Evolutionary conservation across 2,329 filamentous ascomycete species (phyloP).

Genomic region (Trichothecium roseum): DNA sequence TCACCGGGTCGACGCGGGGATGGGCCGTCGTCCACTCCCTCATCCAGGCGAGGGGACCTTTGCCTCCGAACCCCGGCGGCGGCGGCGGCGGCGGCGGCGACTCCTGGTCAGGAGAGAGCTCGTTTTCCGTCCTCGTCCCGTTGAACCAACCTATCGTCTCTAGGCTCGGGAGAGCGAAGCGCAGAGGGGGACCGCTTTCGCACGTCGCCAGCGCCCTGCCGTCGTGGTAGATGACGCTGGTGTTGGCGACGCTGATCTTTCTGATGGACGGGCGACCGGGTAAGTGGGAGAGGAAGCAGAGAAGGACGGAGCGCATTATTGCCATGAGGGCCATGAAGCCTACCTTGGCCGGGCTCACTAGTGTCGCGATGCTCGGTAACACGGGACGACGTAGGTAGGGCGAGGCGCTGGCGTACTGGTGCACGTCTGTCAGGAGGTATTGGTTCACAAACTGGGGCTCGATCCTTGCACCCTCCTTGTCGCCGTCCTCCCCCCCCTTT

Average conservation of each 20-base stretch:
- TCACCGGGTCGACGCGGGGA: slow-evolving; percentile 54
- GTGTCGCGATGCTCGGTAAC: slow-evolving; percentile 55
- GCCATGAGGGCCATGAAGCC: slow-evolving; percentile 36
- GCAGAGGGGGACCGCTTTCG: slow-evolving; percentile 60
- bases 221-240: slow-evolving; percentile 55
- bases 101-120: no score
- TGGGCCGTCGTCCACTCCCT: slow-evolving; percentile 63
- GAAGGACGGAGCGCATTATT: slow-evolving; percentile 45
- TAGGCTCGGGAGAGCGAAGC: slow-evolving; percentile 50
- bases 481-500: slow-evolving; percentile 17
- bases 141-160: slow-evolving; percentile 65
- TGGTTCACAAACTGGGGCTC: slow-evolving; percentile 59
- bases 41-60: slow-evolving; percentile 49
- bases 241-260: slow-evolving; percentile 63
- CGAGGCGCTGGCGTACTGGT: slow-evolving; percentile 40
- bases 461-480: no score
- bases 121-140: slow-evolving; percentile 45
- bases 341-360: slow-evolving; percentile 48
- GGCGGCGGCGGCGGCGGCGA: no score
- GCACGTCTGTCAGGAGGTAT: slow-evolving; percentile 58
- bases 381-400: slow-evolving; percentile 41
- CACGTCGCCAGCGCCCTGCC: slow-evolving; percentile 59
- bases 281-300: slow-evolving; percentile 47
- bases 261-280: slow-evolving; percentile 50
- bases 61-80: slow-evolving; percentile 40